Evolutionary conservation across 2,329 filamentous ascomycete species (phyloP).

Genomic region (Claviceps africana): DNA sequence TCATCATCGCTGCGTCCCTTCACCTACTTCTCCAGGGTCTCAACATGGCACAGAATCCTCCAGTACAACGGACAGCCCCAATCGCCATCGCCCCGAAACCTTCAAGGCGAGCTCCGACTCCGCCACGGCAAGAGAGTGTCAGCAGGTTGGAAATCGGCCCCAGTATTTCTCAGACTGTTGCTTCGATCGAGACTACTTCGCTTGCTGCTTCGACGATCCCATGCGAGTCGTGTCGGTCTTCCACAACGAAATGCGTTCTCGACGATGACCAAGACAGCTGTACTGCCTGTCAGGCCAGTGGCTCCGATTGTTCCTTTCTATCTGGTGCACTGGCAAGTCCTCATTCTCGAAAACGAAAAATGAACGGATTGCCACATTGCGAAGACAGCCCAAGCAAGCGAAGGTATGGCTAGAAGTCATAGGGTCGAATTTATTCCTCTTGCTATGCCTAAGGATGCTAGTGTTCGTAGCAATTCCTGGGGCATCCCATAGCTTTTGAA

Average conservation of each 20-base stretch:
- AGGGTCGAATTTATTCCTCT: not conserved
- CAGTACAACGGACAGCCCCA: constrained; percentile 46
- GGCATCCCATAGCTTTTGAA: not conserved
- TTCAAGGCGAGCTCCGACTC: constrained; percentile 26
- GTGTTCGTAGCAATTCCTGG: not conserved
- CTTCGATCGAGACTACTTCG: constrained; percentile 35
- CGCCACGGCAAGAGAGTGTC: constrained; percentile 32
- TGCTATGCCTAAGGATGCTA: not conserved
- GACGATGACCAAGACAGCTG: constrained; percentile 61
- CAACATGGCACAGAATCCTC: constrained; percentile 38
- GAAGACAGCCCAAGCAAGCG: constrained; percentile 47
- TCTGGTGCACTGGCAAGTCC: constrained; percentile 41
- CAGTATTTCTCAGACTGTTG: constrained; percentile 36
- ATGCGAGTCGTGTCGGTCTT: constrained; percentile 61
- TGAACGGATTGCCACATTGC: constrained; percentile 48
- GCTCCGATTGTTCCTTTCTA: constrained; percentile 65
- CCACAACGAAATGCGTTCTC: constrained; percentile 64
- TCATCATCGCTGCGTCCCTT: not conserved
- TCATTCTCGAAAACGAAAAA: constrained; percentile 65
- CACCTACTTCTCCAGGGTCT: constrained; percentile 10
- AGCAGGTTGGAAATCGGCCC: constrained; percentile 35
- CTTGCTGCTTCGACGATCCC: constrained; percentile 33
- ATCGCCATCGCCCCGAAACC: constrained; percentile 53
- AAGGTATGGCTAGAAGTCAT: constrained; percentile 41
- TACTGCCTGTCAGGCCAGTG: constrained; percentile 63